Conservation (phyloP, 192 early-diverging fungal genomes). For the Mortierella alpina region DNA sequence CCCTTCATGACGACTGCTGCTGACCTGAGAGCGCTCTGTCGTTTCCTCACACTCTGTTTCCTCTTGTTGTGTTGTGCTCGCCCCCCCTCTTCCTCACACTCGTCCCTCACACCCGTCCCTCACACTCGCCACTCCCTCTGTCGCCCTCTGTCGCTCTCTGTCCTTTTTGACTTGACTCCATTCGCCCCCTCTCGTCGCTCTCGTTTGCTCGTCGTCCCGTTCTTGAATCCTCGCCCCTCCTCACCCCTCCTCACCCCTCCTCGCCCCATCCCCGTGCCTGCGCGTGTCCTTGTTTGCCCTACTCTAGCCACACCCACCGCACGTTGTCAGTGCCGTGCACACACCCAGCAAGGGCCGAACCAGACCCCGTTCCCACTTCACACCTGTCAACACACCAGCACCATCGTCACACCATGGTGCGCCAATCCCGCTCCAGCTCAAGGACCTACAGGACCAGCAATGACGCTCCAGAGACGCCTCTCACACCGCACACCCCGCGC, state of each 20-base stretch:
- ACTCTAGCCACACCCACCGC: no score
- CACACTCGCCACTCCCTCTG: not conserved
- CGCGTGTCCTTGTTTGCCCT: no score
- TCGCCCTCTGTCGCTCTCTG: not conserved
- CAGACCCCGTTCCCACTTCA: not conserved
- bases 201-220: not conserved
- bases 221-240: not conserved
- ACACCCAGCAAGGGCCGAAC: not conserved
- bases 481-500: constrained; percentile 36
- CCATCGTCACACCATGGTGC: constrained; percentile 12
- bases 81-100: no score
- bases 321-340: no score
- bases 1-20: no score
- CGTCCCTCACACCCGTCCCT: not conserved
- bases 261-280: not conserved
- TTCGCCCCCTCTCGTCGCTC: constrained; percentile 1
- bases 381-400: not conserved
- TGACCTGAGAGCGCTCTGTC: not conserved
- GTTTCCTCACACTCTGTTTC: not conserved
- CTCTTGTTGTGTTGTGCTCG: no score
- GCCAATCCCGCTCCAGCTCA: constrained; percentile 8
- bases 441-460: constrained; percentile 16
- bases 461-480: constrained; percentile 26
- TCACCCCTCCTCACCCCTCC: no score
- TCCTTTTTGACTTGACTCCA: constrained; percentile 1